Conservation (phyloP, 208 protist genomes). For the Crithidia thermophila region DNA sequence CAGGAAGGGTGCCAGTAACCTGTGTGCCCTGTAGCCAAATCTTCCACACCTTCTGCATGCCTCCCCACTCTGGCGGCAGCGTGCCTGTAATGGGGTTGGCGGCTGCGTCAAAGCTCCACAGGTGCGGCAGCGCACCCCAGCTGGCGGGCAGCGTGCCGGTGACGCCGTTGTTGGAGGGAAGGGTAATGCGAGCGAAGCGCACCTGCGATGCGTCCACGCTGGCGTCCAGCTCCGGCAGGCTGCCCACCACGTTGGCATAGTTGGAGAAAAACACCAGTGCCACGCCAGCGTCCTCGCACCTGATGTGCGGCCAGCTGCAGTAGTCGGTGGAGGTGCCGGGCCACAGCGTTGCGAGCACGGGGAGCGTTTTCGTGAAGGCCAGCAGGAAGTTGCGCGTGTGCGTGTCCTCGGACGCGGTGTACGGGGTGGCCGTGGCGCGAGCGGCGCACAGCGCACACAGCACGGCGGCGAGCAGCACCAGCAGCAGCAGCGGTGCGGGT, state of each 20-base stretch:
- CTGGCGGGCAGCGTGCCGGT: not conserved
- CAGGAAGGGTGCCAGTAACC: conserved; percentile 1
- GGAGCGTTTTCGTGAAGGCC: not conserved
- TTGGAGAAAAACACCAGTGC: too few relatives aligned
- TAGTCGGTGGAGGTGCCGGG: conserved; percentile 2
- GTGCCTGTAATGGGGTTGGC: not conserved
- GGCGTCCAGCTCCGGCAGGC: conserved; percentile 3
- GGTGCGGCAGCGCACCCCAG: not conserved
- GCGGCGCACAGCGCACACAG: conserved; percentile 8
- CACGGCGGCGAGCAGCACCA: not conserved
- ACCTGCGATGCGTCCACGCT: conserved; percentile 1
- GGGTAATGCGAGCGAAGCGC: not conserved
- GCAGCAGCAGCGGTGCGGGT: not conserved
- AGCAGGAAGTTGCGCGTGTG: conserved; percentile 13
- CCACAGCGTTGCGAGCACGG: not conserved
- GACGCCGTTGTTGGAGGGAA: not conserved
- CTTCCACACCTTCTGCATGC: not conserved
- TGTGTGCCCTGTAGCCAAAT: not conserved
- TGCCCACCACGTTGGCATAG: not conserved
- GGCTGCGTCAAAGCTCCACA: not conserved
- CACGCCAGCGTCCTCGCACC: not conserved
- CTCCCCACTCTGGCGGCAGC: not conserved
- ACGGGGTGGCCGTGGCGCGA: not conserved
- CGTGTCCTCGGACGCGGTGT: conserved; percentile 7
- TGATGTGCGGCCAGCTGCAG: conserved; percentile 1